These are phyloP conservation scores for Epicoccum nigrum DNA, from an alignment of 2,329 filamentous ascomycete species.

Conservation along the genomic window DNA sequence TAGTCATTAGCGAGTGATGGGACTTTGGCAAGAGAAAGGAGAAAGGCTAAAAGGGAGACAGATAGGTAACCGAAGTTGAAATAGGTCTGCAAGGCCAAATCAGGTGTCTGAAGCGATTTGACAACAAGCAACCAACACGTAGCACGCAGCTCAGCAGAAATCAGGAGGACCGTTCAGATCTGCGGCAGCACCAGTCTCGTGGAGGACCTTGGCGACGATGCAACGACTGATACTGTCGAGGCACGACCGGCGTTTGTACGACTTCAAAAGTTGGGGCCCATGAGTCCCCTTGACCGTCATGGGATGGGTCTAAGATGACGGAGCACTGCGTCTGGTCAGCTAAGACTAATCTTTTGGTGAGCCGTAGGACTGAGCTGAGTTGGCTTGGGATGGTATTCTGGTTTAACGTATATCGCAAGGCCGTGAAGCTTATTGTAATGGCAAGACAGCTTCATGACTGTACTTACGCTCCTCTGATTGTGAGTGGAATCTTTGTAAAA, in stretches of 20 bases:
- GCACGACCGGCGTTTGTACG: conserved; percentile 5
- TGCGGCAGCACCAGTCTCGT: not conserved
- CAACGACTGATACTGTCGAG: not conserved
- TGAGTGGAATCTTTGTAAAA: too few relatives aligned
- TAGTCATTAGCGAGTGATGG: conserved; percentile 9
- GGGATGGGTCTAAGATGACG: conserved; percentile 6
- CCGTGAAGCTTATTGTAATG: too few relatives aligned
- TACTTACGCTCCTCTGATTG: too few relatives aligned
- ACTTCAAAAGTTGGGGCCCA: conserved; percentile 27
- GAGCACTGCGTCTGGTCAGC: not conserved
- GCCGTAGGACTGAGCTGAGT: too few relatives aligned
- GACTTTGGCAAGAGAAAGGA: not conserved
- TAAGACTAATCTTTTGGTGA: too few relatives aligned
- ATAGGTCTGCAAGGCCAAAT: not conserved
- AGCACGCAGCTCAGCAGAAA: too few relatives aligned
- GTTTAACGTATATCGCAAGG: too few relatives aligned
- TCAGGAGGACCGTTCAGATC: not conserved
- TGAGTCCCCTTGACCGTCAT: conserved; percentile 17
- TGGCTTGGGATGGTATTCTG: too few relatives aligned
- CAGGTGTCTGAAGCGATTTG: too few relatives aligned
- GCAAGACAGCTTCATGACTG: too few relatives aligned
- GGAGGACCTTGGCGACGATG: not conserved
- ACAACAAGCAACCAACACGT: too few relatives aligned
- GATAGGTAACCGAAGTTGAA: too few relatives aligned
- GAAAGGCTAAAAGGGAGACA: not conserved